These are phyloP conservation scores for Hypoxylon intermedium DNA, from an alignment of 495 filamentous ascomycete species.

Conservation along the genomic window DNA sequence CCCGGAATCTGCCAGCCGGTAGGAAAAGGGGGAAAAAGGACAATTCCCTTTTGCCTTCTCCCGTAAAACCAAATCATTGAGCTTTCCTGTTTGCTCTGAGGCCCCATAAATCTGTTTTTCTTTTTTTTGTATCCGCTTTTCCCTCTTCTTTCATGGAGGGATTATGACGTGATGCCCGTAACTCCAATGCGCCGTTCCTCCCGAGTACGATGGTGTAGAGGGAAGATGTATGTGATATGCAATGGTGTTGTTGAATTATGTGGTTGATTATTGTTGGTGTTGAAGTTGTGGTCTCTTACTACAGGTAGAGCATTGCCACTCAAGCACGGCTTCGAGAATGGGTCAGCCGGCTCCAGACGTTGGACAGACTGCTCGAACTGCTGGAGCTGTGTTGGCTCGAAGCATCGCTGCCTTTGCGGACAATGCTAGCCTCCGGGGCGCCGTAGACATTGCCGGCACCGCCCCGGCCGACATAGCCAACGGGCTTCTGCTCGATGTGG, in stretches of 20 bases:
- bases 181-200: conserved; percentile 39
- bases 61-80: conserved; percentile 23
- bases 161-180: conserved; percentile 6
- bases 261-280: not conserved
- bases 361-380: conserved; percentile 44
- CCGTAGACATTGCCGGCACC: conserved; percentile 80
- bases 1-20: conserved; percentile 40
- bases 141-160: too few relatives aligned
- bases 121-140: not conserved
- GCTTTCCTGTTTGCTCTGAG: conserved; percentile 39
- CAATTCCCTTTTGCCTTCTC: conserved; percentile 6
- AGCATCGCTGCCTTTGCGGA: conserved; percentile 36
- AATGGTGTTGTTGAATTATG: conserved; percentile 3
- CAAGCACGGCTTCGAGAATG: conserved; percentile 13
- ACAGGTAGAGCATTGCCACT: not conserved
- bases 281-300: not conserved
- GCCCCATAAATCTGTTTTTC: conserved; percentile 20
- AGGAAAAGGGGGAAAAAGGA: conserved; percentile 2
- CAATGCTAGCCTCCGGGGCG: conserved; percentile 20
- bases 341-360: conserved; percentile 35
- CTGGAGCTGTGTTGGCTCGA: conserved; percentile 39
- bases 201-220: conserved; percentile 14
- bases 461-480: conserved; percentile 81
- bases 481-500: conserved; percentile 64
- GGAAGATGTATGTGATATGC: conserved; percentile 13